A percentile compares a stretch with the other conserved stretches of the same genome.
phyloP scores from a whole-genome alignment of 1,284 basidiomycete genomes.

The Austroboletus novae-zelandiae region DNA sequence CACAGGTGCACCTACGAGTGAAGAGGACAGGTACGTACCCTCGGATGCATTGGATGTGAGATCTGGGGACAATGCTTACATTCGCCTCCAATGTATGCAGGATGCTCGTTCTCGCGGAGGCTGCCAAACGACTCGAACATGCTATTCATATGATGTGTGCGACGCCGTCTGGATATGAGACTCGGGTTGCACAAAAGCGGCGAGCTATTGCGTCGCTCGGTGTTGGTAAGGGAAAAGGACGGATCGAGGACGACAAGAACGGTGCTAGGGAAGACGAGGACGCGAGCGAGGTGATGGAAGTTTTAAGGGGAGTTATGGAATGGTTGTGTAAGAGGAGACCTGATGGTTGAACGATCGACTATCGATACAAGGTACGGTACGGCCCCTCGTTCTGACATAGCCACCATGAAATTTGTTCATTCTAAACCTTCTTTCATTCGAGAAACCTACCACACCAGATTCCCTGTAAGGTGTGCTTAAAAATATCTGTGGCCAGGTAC shows the following conservation, averaged over 20 bases:
- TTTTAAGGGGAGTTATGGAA: conserved; percentile 7
- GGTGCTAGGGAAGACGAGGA: conserved; percentile 3
- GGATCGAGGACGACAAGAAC: neutral
- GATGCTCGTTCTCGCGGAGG: conserved; percentile 21
- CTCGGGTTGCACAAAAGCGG: conserved; percentile 6
- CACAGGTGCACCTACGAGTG: conserved; percentile 11
- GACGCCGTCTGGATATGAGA: conserved; percentile 25
- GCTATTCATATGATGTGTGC: conserved; percentile 31
- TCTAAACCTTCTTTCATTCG: too few species aligned
- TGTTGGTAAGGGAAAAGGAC: neutral
- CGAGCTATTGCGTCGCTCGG: conserved; percentile 11
- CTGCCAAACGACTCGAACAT: conserved; percentile 27
- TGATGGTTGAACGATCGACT: too few species aligned
- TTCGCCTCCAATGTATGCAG: conserved; percentile 3
- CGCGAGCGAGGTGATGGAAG: conserved; percentile 13
- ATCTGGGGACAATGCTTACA: neutral
- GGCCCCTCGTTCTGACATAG: too few species aligned
- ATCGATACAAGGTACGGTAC: too few species aligned
- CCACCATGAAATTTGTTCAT: too few species aligned
- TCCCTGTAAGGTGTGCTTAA: too few species aligned
- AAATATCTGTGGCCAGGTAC: too few species aligned
- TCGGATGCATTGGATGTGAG: neutral
- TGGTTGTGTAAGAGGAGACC: conserved; percentile 13
- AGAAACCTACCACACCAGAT: too few species aligned
- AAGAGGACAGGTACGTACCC: conserved; percentile 19